Percentiles rank a stretch among this genome's conserved stretches.
phyloP scores from a whole-genome alignment of 306 rosid species.

The Psophocarpus tetragonolobus region DNA sequence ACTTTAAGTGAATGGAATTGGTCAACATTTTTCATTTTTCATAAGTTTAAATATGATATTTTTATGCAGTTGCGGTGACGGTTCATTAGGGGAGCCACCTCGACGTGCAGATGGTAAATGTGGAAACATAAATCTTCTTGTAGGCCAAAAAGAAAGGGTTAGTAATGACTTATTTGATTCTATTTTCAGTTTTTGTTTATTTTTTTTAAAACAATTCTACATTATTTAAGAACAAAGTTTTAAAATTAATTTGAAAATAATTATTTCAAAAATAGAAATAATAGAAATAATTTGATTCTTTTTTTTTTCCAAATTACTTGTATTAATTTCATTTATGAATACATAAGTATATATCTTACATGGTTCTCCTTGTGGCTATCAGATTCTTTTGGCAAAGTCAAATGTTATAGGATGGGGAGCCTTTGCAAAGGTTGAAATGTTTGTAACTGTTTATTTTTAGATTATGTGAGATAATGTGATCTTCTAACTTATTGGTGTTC shows the following conservation, averaged over 20 bases:
- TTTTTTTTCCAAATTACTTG: neutral
- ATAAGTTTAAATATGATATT: conserved; percentile 12
- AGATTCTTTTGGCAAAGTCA: conserved; percentile 85
- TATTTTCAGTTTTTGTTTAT: neutral
- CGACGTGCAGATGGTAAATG: conserved; percentile 74
- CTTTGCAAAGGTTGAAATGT: conserved; percentile 68
- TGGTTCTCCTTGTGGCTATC: conserved; percentile 21
- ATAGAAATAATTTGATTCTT: neutral
- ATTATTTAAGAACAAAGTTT: neutral
- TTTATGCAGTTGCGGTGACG: conserved; percentile 78
- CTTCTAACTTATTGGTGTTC: conserved; percentile 33
- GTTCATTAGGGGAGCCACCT: conserved; percentile 75
- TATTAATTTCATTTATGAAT: conserved; percentile 20
- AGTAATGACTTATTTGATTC: neutral
- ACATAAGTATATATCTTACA: conserved; percentile 9
- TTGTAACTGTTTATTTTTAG: neutral
- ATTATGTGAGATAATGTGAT: neutral
- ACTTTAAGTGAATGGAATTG: neutral
- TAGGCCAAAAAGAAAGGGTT: conserved; percentile 78
- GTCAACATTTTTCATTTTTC: neutral
- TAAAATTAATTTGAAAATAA: neutral
- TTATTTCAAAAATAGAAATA: neutral
- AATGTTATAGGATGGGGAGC: conserved; percentile 97
- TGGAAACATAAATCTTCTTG: conserved; percentile 83
- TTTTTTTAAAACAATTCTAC: neutral